Evolutionary conservation across 257 asterid genomes (phyloP), one percentile per base, ranked within the genome.

Genomic region (Penstemon eatonii): DNA sequence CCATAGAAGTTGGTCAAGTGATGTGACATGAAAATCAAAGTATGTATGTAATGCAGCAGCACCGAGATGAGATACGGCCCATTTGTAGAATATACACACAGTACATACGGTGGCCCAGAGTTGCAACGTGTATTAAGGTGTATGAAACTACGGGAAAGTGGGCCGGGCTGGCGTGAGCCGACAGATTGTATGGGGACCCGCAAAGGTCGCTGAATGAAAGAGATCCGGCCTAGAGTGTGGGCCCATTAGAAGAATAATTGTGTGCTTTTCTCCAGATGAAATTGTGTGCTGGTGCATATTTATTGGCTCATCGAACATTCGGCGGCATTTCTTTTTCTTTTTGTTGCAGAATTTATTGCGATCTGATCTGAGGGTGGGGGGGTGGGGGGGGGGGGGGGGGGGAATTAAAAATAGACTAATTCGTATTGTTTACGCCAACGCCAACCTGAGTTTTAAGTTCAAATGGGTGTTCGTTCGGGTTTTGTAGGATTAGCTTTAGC

Each of bases 151-250:
- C 19, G 73, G 65, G 75, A 79, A 75, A 78, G 83, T 68, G 80
- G 80, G 73, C 70, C 80, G 76, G 78, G 74, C 68, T 36, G 45
- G 76, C 78, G 74, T 79, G 84, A 64, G 81, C 79, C 84, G 84
- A 79, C 84, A 72, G 69, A 69, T 60, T 60, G 63, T 72, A 58
- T 7, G 7, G 63, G 73, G 78, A 57, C 84, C 81, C 78, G 60
- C 78, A 41, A 57, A 75, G 70, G 74, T 71, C 71, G 82, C 76
- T 66, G 71, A 41, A 61, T 8, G 72, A 64, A 59, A 69, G 73
- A 73, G 67, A 68, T 3, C 41, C 3, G 60, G 67, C 61, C 46
- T 52, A 1, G 37, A 45, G 41, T 10, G 33, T 5, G 13, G 74
- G 74, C 49, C 73, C 78, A 70, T 41, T 58, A 59, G 33, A 40